Percentiles rank a stretch among this genome's conserved stretches.
These are phyloP conservation scores for Euphorbia peplus DNA, from an alignment of 345 rosid species.

Conservation along the genomic window DNA sequence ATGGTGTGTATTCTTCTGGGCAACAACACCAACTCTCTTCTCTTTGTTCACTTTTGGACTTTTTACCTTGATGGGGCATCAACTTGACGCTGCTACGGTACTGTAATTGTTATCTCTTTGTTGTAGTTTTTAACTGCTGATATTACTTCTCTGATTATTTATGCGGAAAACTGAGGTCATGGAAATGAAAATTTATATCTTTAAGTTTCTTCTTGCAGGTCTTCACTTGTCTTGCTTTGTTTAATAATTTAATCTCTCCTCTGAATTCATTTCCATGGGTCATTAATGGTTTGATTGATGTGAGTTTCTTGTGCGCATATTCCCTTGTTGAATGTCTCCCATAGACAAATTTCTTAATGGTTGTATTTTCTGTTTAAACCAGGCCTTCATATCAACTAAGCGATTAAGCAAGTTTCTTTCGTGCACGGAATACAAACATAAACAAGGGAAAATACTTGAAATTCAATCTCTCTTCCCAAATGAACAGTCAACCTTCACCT, in stretches of 20 bases:
- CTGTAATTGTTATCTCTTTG: conserved; percentile 7
- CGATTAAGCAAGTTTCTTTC: conserved; percentile 75
- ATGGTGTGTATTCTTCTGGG: conserved; percentile 99
- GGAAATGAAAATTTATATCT: conserved; percentile 13
- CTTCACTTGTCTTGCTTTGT: conserved; percentile 89
- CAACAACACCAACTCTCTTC: conserved; percentile 90
- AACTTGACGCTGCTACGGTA: conserved; percentile 95
- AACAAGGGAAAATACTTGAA: conserved; percentile 24
- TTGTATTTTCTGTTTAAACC: conserved; percentile 16
- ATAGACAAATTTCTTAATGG: conserved; percentile 9
- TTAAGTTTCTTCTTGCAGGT: conserved; percentile 47
- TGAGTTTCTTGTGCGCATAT: conserved; percentile 40
- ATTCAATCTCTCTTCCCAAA: conserved; percentile 23
- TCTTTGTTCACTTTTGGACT: conserved; percentile 86
- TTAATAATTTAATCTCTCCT: conserved; percentile 85
- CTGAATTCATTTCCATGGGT: conserved; percentile 96
- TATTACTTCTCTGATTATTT: not conserved
- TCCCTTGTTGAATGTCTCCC: conserved; percentile 5
- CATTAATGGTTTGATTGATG: conserved; percentile 91
- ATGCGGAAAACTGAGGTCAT: not conserved
- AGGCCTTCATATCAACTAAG: conserved; percentile 86
- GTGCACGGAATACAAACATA: conserved; percentile 47
- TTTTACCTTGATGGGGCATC: conserved; percentile 79
- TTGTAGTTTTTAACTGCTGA: not conserved
- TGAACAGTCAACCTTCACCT: conserved; percentile 26